Percentiles rank a stretch among this genome's conserved stretches.
Conservation (phyloP, 306 rosid genomes). For the Cucurbita moschata region DNA sequence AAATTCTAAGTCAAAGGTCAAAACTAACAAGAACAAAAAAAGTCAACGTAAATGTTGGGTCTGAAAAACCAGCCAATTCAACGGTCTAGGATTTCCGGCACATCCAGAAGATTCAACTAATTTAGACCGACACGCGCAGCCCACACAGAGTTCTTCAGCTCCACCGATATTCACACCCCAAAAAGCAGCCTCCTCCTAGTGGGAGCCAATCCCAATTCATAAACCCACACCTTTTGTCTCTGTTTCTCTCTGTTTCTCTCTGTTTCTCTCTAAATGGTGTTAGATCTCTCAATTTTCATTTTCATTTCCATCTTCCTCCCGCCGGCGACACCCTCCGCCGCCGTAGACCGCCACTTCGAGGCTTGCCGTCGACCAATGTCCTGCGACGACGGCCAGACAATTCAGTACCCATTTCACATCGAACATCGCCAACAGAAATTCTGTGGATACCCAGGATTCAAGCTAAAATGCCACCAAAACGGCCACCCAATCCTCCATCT, state of each 20-base stretch:
- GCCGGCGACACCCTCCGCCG: not conserved
- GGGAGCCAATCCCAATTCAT: not conserved
- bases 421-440: slow-evolving; percentile 4
- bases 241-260: not conserved
- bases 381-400: slow-evolving; percentile 23
- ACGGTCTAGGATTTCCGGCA: not conserved
- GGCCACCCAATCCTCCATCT: slow-evolving; percentile 24
- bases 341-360: slow-evolving; percentile 9
- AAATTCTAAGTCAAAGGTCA: not conserved
- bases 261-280: not conserved
- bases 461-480: slow-evolving; percentile 15
- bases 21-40: not conserved
- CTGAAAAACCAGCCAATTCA: not conserved
- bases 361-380: slow-evolving; percentile 16
- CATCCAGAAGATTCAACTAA: not conserved
- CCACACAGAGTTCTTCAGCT: not conserved
- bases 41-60: not conserved
- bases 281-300: not conserved
- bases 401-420: slow-evolving; percentile 40
- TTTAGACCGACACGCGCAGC: not conserved
- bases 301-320: not conserved
- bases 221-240: not conserved
- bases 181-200: not conserved
- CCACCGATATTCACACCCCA: not conserved
- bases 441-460: slow-evolving; percentile 52